Evolutionary conservation across 257 asterid species (phyloP).

Genomic region (Cruciata laevipes): DNA sequence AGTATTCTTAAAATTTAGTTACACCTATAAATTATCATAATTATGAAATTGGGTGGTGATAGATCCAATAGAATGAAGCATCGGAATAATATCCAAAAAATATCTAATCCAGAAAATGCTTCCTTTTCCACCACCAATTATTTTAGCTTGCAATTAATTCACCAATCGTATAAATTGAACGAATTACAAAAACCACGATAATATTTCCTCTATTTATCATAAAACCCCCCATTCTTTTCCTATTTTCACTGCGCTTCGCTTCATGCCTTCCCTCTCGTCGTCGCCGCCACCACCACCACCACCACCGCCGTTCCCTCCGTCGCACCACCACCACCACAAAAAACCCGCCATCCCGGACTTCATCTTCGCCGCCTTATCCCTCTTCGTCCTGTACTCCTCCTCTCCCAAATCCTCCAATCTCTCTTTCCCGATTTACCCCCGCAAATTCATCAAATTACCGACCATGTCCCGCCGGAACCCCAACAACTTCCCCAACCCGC

Average conservation of each 20-base stretch:
- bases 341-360: constrained; percentile 55
- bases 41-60: too few species aligned
- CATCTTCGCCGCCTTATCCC: constrained; percentile 67
- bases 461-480: constrained; percentile 39
- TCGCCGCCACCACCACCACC: constrained; percentile 36
- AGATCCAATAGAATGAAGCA: neutral
- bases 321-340: constrained; percentile 34
- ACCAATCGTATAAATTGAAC: neutral
- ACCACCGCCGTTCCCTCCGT: constrained; percentile 28
- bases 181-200: neutral
- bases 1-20: too few species aligned
- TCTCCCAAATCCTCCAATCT: constrained; percentile 49
- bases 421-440: constrained; percentile 44
- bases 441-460: constrained; percentile 41
- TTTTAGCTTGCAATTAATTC: neutral
- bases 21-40: too few species aligned
- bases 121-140: constrained; percentile 39
- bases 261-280: constrained; percentile 32
- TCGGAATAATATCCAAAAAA: constrained; percentile 14
- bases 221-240: neutral
- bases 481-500: constrained; percentile 67
- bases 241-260: neutral
- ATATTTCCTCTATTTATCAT: neutral
- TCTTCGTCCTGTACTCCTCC: constrained; percentile 57
- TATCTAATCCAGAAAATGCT: constrained; percentile 29